A percentile compares a stretch with the other conserved stretches of the same genome.
Evolutionary conservation across 345 rosid species (phyloP).

Genomic region (Hibiscus trionum): DNA sequence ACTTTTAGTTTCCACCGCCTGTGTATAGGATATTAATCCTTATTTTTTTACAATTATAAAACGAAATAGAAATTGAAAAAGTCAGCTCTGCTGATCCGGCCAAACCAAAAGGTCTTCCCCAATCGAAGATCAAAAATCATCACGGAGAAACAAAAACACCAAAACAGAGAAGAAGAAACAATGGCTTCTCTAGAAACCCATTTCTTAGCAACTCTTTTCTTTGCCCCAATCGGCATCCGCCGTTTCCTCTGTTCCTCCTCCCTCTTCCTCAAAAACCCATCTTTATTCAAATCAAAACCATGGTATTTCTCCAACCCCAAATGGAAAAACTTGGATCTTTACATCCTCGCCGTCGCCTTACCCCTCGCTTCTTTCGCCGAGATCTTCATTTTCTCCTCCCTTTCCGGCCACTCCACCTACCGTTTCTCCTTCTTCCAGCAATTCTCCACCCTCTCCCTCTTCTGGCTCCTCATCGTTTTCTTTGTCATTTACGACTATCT

Average conservation of each 20-base stretch:
- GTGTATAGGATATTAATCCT: too few relatives aligned
- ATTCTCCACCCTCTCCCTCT: slow-evolving; percentile 29
- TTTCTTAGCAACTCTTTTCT: neutral
- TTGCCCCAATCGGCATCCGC: slow-evolving; percentile 36
- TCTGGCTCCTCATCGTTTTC: slow-evolving; percentile 36
- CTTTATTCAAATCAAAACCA: slow-evolving; percentile 40
- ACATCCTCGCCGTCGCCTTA: slow-evolving; percentile 38
- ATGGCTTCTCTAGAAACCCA: neutral
- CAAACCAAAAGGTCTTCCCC: too few relatives aligned
- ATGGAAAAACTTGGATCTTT: slow-evolving; percentile 45
- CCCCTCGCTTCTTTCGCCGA: slow-evolving; percentile 46
- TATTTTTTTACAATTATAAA: too few relatives aligned
- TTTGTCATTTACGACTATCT: slow-evolving; percentile 26
- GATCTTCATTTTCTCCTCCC: slow-evolving; percentile 37
- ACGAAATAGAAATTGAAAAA: neutral
- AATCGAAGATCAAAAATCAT: too few relatives aligned
- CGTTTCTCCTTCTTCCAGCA: slow-evolving; percentile 44
- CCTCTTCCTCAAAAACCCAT: slow-evolving; percentile 45
- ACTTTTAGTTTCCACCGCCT: too few relatives aligned
- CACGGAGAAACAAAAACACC: neutral
- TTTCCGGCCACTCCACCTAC: slow-evolving; percentile 38
- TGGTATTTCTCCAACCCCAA: slow-evolving; percentile 43
- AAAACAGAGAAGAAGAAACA: neutral
- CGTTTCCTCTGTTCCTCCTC: slow-evolving; percentile 50
- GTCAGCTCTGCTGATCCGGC: neutral